phyloP scores from a whole-genome alignment of 306 rosid genomes.

The Fragaria nilgerrensis region DNA sequence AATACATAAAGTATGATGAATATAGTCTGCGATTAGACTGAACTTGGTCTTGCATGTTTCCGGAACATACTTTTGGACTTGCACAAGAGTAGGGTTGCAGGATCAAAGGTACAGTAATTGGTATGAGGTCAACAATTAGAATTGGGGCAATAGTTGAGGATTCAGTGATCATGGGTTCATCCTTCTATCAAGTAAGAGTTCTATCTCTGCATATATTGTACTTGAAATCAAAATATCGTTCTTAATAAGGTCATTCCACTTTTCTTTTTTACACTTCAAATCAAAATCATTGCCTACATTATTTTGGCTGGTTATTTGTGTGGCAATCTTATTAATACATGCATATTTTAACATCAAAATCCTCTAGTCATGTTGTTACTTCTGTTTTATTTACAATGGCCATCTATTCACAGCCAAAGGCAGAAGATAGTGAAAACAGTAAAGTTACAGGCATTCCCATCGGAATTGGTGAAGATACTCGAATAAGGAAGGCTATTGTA shows the following conservation, averaged over 20 bases:
- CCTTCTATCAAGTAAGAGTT: constrained; percentile 28
- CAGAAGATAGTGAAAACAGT: constrained; percentile 14
- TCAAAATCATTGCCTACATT: not conserved
- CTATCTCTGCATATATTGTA: not conserved
- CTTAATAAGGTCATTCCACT: not conserved
- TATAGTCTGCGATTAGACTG: not conserved
- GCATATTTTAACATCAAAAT: not conserved
- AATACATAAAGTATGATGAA: not conserved
- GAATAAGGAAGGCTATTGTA: constrained; percentile 30
- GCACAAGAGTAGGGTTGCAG: constrained; percentile 38
- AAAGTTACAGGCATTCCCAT: constrained; percentile 23
- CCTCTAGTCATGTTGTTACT: not conserved
- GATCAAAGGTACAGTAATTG: constrained; percentile 35
- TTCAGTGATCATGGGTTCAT: constrained; percentile 39
- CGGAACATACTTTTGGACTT: constrained; percentile 6
- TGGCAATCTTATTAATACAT: not conserved
- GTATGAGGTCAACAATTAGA: constrained; percentile 31
- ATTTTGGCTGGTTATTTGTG: not conserved
- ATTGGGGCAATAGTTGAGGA: constrained; percentile 36
- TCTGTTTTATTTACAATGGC: not conserved
- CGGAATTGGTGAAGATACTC: constrained; percentile 38
- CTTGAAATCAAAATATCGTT: not conserved
- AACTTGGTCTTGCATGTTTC: not conserved
- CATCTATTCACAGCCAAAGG: not conserved
- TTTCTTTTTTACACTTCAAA: not conserved